A percentile compares a stretch with the other conserved stretches of the same genome.
Conservation (phyloP, 1,284 basidiomycete species). For the Austropuccinia psidii region DNA sequence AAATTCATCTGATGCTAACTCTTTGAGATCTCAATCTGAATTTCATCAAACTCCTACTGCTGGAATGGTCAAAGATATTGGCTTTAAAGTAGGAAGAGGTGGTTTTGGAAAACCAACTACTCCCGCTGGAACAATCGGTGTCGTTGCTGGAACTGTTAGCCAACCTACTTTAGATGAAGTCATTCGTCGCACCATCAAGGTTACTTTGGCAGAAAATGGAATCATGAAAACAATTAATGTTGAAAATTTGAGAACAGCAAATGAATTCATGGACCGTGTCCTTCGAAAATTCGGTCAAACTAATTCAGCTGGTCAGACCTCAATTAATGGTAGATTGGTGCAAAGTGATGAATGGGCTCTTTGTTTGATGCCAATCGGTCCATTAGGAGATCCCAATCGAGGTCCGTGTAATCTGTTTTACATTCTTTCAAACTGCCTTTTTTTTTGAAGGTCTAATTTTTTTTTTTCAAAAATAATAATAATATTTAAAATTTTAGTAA, state of each 20-base stretch:
- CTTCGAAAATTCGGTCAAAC: constrained; percentile 73
- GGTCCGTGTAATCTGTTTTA: neutral
- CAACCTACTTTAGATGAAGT: constrained; percentile 63
- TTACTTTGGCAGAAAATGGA: constrained; percentile 68
- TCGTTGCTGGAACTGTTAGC: constrained; percentile 45
- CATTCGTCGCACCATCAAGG: constrained; percentile 72
- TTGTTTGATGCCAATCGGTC: constrained; percentile 6
- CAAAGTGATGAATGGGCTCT: constrained; percentile 20
- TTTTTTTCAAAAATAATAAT: neutral
- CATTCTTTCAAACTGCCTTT: neutral
- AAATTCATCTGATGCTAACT: neutral
- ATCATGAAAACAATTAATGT: constrained; percentile 68
- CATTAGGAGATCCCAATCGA: constrained; percentile 12
- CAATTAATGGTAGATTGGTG: constrained; percentile 37
- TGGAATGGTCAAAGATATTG: constrained; percentile 15
- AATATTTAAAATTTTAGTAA: constrained; percentile 39
- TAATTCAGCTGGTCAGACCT: constrained; percentile 40
- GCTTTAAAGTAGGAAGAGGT: constrained; percentile 55
- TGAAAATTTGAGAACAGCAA: constrained; percentile 64
- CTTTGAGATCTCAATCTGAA: constrained; percentile 16
- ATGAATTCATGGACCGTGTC: constrained; percentile 75
- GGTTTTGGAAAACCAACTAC: constrained; percentile 50
- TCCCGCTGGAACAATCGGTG: constrained; percentile 39
- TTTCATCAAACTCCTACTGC: neutral
- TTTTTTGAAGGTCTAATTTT: no score